Conservation (phyloP, 2,329 filamentous ascomycete genomes). For the Aspergillus japonicus region DNA sequence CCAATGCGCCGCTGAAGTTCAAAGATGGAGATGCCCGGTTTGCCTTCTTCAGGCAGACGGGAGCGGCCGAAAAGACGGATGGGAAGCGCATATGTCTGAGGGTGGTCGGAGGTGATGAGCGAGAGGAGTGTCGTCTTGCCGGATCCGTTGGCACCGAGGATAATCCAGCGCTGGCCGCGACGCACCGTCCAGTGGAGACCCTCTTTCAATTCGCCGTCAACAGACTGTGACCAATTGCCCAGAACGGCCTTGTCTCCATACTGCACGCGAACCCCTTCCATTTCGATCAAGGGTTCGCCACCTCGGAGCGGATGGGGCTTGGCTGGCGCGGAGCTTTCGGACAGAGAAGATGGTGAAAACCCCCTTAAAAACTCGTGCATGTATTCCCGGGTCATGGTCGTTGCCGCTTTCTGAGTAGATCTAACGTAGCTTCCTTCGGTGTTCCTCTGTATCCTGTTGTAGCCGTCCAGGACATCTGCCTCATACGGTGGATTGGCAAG, state of each 20-base stretch:
- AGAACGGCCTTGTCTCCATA: conserved; percentile 78
- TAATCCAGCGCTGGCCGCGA: conserved; percentile 81
- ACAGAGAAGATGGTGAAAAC: background rate
- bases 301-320: conserved; percentile 22
- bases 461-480: background rate
- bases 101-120: conserved; percentile 91
- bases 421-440: no score
- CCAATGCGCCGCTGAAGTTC: conserved; percentile 88
- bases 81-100: conserved; percentile 86
- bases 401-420: no score
- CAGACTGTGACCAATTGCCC: conserved; percentile 71
- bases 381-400: background rate
- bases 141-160: conserved; percentile 90
- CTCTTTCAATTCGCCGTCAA: conserved; percentile 50
- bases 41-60: conserved; percentile 70
- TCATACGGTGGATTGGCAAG: background rate
- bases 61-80: conserved; percentile 82
- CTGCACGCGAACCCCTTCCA: conserved; percentile 77
- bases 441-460: background rate
- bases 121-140: conserved; percentile 95
- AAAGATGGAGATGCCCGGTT: conserved; percentile 80
- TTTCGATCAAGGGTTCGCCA: conserved; percentile 76
- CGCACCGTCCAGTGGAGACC: conserved; percentile 82
- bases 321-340: conserved; percentile 6
- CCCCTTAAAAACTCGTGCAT: background rate